Base-by-base conservation (phyloP, 2,329 filamentous ascomycete species). In the Aureobasidium sp. region DNA sequence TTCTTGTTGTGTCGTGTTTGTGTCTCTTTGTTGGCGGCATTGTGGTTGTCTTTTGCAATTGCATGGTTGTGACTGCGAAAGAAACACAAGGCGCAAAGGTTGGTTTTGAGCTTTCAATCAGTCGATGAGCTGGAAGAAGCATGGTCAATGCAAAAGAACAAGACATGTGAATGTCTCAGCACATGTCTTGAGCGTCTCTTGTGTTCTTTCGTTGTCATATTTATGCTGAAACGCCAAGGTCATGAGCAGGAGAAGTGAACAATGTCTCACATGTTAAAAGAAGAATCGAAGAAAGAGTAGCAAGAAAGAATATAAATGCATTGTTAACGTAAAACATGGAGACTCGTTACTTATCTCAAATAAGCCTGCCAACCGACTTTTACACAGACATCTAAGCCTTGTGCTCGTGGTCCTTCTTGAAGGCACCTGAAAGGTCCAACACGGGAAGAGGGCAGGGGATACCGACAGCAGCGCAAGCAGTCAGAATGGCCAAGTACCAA, bases 401-500 rank as follows among this genome's bases (percentile, higher is more conserved):
- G 48, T 50, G 14, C 3, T 7, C 31, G 49, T 15, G 12, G 33
- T 52, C 19, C 42, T 60, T 62, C 22, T 65, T 48, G 52, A 68
- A 68, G n/a, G 67, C 61, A 37, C 57, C 49, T 52, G 60, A 62
- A 5, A 69, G 57, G 48, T 69, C 67, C 47, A 69, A 64, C 3
- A 67, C 65, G 12, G 67, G 67, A 24, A 68, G 48, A 12, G 66
- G 64, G 62, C 64, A 65, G 15, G 67, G 67, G 6, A 69, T 63
- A 17, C 66, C 66, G 3, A 67, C 67, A 27, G 67, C 61, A 31
- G 67, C 67, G 37, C 66, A 67, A 44, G 65, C 66, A 33, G 65
- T 65, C 11, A 67, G 22, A 17, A 69, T 64, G 1, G 65, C 63
- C 12, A 69, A 62, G 59, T 69, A 69, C 68, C 69, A 70, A 29